These are phyloP conservation scores for Rhodotorula kratochvilovae DNA, from an alignment of 768 basidiomycete genomes.

Conservation along the genomic window DNA sequence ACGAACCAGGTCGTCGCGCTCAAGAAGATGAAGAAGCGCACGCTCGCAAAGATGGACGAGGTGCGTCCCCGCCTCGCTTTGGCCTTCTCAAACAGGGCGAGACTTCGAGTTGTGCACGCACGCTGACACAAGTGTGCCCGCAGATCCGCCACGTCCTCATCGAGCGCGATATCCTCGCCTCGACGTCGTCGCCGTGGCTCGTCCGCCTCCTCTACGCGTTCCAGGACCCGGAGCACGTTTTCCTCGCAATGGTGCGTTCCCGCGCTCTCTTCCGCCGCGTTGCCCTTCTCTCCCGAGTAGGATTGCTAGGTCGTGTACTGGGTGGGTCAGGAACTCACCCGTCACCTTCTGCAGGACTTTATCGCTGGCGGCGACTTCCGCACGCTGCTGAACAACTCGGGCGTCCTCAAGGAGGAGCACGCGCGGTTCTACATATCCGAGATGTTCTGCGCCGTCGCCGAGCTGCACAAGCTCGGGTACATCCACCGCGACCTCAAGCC, in stretches of 20 bases:
- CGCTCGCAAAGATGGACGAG: conserved; percentile 97
- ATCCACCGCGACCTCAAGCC: conserved; percentile 98
- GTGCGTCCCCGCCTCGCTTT: conserved; percentile 50
- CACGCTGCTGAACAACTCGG: conserved; percentile 93
- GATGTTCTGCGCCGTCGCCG: conserved; percentile 92
- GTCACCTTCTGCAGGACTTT: conserved; percentile 59
- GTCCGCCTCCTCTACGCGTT: conserved; percentile 93
- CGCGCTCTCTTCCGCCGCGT: background rate
- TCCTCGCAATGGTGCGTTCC: conserved; percentile 73
- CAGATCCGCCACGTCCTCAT: conserved; percentile 96
- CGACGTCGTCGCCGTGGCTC: conserved; percentile 96
- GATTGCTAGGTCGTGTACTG: background rate
- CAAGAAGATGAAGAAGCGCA: conserved; percentile 95
- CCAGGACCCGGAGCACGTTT: conserved; percentile 84
- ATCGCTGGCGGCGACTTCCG: conserved; percentile 98
- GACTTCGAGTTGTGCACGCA: background rate
- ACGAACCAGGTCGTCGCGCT: conserved; percentile 93
- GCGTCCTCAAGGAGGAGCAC: conserved; percentile 94
- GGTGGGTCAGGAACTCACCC: too few species aligned
- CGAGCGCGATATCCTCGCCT: conserved; percentile 94
- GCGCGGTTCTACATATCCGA: conserved; percentile 95
- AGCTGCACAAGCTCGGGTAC: conserved; percentile 94
- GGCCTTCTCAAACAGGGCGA: background rate
- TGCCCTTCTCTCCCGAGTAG: background rate
- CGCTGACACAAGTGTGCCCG: background rate